Percentiles rank a stretch among this genome's conserved stretches.
Evolutionary conservation across 2,329 filamentous ascomycete species (phyloP).

Genomic region (Neonectria sp.): DNA sequence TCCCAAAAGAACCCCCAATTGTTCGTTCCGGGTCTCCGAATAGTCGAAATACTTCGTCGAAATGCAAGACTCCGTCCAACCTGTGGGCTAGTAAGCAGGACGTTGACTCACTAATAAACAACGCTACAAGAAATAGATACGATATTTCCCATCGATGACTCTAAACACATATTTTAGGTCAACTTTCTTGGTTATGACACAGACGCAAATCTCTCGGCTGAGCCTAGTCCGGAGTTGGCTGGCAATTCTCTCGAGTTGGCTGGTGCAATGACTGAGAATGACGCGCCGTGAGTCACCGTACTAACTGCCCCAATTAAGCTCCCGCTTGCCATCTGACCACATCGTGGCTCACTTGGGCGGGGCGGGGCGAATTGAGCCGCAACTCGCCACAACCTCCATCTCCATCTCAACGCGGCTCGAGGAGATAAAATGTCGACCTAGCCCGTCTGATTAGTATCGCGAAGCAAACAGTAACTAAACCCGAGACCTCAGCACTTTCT

Average conservation of each 20-base stretch:
- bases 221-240: slow-evolving; percentile 10
- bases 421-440: slow-evolving; percentile 9
- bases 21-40: not conserved
- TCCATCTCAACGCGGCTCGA: slow-evolving; percentile 2
- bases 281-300: slow-evolving; percentile 22
- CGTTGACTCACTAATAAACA: not conserved
- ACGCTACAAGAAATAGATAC: not conserved
- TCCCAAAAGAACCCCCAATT: not conserved
- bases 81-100: not conserved
- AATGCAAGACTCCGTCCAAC: not conserved
- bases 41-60: not conserved
- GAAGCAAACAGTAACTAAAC: not conserved
- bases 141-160: slow-evolving; percentile 6
- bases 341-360: slow-evolving; percentile 14
- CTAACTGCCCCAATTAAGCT: slow-evolving; percentile 16
- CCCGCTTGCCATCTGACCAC: slow-evolving; percentile 17
- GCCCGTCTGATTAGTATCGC: not conserved
- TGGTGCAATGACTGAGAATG: slow-evolving; percentile 14
- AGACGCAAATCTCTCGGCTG: slow-evolving; percentile 2
- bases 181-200: slow-evolving; percentile 18
- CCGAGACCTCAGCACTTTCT: not conserved
- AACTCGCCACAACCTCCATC: slow-evolving; percentile 20
- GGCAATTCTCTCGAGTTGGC: slow-evolving; percentile 5
- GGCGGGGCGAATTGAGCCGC: slow-evolving; percentile 15
- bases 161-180: not conserved